Conservation (phyloP, 78 protist genomes). For the Tieghemostelium lacteum region DNA sequence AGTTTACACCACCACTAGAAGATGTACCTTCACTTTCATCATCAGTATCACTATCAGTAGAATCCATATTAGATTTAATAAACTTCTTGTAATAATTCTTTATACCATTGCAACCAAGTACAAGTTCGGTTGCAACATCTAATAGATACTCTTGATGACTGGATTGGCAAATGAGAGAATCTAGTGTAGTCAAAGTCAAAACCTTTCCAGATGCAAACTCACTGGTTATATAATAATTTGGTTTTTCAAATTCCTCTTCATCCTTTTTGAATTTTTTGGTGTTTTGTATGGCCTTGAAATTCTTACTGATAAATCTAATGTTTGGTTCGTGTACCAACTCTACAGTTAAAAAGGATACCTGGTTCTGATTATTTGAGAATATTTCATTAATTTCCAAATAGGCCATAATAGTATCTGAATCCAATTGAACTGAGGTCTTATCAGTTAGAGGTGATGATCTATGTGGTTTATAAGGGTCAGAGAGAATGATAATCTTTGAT, state of each 20-base stretch:
- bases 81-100: constrained; percentile 48
- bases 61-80: background rate
- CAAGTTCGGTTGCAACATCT: constrained; percentile 61
- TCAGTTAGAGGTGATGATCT: constrained; percentile 24
- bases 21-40: background rate
- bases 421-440: constrained; percentile 62
- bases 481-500: constrained; percentile 43
- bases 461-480: constrained; percentile 55
- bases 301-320: constrained; percentile 60
- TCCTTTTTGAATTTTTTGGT: background rate
- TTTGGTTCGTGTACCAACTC: constrained; percentile 76
- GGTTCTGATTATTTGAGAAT: constrained; percentile 17
- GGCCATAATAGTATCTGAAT: constrained; percentile 69
- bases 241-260: constrained; percentile 64
- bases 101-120: constrained; percentile 69
- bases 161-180: constrained; percentile 60
- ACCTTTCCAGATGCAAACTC: constrained; percentile 73
- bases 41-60: constrained; percentile 2
- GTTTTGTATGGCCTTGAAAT: constrained; percentile 18
- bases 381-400: constrained; percentile 58
- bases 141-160: constrained; percentile 63
- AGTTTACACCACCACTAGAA: background rate
- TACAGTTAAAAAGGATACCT: constrained; percentile 17
- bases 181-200: constrained; percentile 34
- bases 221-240: constrained; percentile 62